Conservation (phyloP, 2,329 filamentous ascomycete species). For the Gnomoniopsis smithogilvyi region DNA sequence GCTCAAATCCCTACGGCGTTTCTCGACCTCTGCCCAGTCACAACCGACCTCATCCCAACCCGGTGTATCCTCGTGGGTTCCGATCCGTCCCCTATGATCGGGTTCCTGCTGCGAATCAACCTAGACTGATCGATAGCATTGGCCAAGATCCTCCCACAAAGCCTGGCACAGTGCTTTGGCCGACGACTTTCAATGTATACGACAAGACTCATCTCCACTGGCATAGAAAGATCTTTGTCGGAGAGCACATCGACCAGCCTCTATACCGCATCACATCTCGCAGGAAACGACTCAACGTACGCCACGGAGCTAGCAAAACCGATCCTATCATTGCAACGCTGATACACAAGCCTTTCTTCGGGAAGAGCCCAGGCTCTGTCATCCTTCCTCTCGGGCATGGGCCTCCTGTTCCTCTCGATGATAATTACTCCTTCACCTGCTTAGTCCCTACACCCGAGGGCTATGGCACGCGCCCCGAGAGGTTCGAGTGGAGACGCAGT, state of each 20-base stretch:
- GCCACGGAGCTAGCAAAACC: not conserved
- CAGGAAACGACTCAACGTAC: not conserved
- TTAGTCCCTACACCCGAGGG: not conserved
- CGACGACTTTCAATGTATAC: not conserved
- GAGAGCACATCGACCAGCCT: not conserved
- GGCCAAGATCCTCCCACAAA: not conserved
- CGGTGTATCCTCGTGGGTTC: not conserved
- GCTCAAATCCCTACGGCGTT: not conserved
- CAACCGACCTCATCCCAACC: not conserved
- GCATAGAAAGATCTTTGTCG: not conserved
- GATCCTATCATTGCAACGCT: not conserved
- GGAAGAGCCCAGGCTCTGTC: not conserved
- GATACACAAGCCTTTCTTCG: not conserved
- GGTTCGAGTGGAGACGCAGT: conserved; percentile 2
- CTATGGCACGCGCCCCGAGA: not conserved
- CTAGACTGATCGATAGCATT: not conserved
- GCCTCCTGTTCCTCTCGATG: not conserved
- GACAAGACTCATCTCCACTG: not conserved
- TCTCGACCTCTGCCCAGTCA: not conserved
- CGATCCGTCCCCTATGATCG: not conserved
- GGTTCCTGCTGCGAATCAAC: not conserved
- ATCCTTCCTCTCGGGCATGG: not conserved
- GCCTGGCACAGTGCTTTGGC: not conserved
- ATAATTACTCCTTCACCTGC: not conserved
- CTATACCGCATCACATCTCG: not conserved